Base-by-base conservation (phyloP, 2,329 filamentous ascomycete genomes). In the Trichoderma guizhouense region DNA sequence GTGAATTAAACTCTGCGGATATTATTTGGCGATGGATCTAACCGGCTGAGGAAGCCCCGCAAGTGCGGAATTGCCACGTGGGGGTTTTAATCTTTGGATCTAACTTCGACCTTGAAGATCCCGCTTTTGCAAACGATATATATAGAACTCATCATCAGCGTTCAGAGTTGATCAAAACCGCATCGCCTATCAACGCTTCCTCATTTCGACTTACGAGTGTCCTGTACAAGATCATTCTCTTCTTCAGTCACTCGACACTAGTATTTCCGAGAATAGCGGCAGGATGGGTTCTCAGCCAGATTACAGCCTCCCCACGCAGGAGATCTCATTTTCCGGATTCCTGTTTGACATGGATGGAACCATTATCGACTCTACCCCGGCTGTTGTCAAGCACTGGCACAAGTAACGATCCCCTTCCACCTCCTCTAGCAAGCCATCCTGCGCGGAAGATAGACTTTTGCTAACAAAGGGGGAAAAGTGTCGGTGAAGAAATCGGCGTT, bases 301-400 rank as follows among this genome's bases (percentile, higher is more conserved):
- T 64, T 87, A 82, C 74, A 81, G 78, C 55, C 81, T 84, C 34
- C 83, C 85, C 24, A 81, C 86, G 9, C 81, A 84, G 73, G 80
- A 81, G 66, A 82, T 84, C 60, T 79, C 84, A 60, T 89, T 90
- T 76, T 82, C 86, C 61, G 88, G 87, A 18, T 86, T 89, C 74
- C 84, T 93, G 7, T 91, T 93, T 77, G 92, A 94, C 79, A 93
- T 93, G 90, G 92, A 94, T 79, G 93, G 92, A 51, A 95, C 93
- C 21, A 92, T 95, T 74, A 94, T 95, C 77, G 93, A 95, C 80
- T 94, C 91, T 18, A 95, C 93, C 2, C 84, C 86, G 24, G 93
- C 93, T 9, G 91, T 96, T 53, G 86, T 90, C 67, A 93, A 93
- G 82, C 90, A 94, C 79, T 96, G 93, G 93, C 84, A 91, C 71